phyloP scores from a whole-genome alignment of 371 early-diverging fungal species.

The Zancudomyces culisetae region DNA sequence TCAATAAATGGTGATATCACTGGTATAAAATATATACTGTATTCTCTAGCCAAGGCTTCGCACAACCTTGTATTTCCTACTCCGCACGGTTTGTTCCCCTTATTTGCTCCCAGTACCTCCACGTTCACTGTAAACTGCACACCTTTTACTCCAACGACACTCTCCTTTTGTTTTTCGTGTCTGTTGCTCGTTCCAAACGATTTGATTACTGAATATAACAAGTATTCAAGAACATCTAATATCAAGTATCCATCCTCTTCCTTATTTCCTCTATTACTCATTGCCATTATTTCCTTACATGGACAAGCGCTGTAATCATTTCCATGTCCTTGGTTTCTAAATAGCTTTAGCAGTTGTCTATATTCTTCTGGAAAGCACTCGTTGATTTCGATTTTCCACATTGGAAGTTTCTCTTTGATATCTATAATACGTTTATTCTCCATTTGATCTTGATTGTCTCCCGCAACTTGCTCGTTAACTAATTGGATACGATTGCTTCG shows the following conservation, averaged over 20 bases:
- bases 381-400: background rate
- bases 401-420: background rate
- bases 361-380: background rate
- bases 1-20: background rate
- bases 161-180: background rate
- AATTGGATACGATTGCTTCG: background rate
- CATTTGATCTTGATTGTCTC: background rate
- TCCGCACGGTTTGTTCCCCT: background rate
- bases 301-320: no score
- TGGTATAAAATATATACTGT: background rate
- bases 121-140: no score
- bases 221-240: background rate
- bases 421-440: background rate
- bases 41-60: background rate
- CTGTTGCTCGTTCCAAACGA: background rate
- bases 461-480: background rate
- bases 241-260: background rate
- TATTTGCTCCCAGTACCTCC: no score
- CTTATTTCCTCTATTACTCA: background rate
- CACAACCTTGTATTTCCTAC: background rate
- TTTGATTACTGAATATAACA: background rate
- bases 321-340: no score
- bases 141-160: background rate
- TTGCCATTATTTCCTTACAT: background rate
- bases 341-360: no score